phyloP scores from a whole-genome alignment of 2,329 filamentous ascomycete species.

The Colletotrichum cuscutae region DNA sequence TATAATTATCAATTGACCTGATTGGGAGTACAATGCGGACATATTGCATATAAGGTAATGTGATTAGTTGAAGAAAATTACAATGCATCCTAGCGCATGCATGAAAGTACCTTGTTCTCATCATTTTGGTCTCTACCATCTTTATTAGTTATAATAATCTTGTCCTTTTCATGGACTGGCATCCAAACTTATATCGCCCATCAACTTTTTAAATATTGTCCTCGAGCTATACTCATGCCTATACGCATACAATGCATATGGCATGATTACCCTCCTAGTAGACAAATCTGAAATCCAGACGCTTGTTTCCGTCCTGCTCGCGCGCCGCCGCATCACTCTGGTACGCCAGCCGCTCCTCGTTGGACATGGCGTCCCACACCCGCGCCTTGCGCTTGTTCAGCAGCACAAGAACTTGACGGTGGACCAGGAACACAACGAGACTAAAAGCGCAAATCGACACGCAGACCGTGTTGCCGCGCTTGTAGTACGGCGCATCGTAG shows the following conservation, averaged over 20 bases:
- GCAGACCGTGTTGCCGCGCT: conserved; percentile 66
- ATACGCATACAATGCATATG: neutral
- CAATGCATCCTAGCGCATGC: neutral
- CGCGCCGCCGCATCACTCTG: conserved; percentile 54
- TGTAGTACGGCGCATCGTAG: conserved; percentile 66
- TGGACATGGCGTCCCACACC: conserved; percentile 50
- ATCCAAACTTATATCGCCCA: neutral
- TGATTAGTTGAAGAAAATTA: neutral
- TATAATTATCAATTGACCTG: neutral
- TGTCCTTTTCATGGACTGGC: conserved; percentile 2
- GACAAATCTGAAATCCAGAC: conserved; percentile 40
- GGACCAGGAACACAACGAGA: conserved; percentile 59
- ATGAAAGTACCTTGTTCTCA: neutral
- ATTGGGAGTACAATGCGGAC: neutral
- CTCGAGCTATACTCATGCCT: too few relatives aligned
- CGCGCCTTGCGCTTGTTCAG: conserved; percentile 49
- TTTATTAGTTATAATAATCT: neutral
- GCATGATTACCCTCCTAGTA: neutral
- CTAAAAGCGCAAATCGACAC: conserved; percentile 62
- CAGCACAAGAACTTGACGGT: conserved; percentile 54
- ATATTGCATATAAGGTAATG: neutral
- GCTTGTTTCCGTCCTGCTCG: conserved; percentile 57
- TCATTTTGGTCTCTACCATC: neutral
- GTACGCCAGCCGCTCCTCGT: conserved; percentile 48
- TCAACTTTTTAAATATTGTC: neutral